A percentile compares a stretch with the other conserved stretches of the same genome.
phyloP scores from a whole-genome alignment of 176 grass and related monocot species.

The Phoenix dactylifera region DNA sequence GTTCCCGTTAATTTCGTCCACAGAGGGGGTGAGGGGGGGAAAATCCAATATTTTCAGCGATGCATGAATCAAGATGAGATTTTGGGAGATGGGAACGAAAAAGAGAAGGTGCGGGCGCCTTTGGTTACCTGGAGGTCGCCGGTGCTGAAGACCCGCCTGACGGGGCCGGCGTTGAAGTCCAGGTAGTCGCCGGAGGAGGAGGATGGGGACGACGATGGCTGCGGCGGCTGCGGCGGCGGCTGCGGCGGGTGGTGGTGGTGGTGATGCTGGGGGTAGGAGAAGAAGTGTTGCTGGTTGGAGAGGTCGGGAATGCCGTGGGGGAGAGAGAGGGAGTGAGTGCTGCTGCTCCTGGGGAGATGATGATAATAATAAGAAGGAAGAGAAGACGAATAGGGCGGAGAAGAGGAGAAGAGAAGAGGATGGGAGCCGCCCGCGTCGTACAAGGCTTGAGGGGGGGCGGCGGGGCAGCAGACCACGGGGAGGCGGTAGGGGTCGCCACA shows the following conservation, averaged over 20 bases:
- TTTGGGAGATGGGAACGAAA: not conserved
- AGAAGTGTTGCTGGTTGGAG: not conserved
- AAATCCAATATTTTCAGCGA: slow-evolving; percentile 2
- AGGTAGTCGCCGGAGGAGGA: slow-evolving; percentile 6
- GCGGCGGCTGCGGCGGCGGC: not conserved
- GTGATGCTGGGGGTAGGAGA: not conserved
- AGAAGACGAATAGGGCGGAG: too few relatives aligned
- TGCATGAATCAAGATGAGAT: not conserved
- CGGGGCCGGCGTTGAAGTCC: slow-evolving; percentile 15
- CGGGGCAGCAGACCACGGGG: too few relatives aligned
- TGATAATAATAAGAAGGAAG: too few relatives aligned
- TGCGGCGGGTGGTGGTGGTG: slow-evolving; percentile 2
- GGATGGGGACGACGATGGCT: slow-evolving; percentile 6
- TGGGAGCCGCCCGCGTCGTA: too few relatives aligned
- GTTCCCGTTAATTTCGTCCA: slow-evolving; percentile 5
- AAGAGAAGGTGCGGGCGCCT: not conserved
- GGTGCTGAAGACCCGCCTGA: slow-evolving; percentile 23
- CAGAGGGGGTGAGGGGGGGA: not conserved
- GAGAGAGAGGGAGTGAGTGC: too few relatives aligned
- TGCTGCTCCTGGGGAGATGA: too few relatives aligned
- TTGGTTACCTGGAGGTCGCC: slow-evolving; percentile 24
- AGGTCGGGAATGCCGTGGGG: too few relatives aligned
- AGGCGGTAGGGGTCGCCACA: too few relatives aligned
- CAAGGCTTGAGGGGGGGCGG: too few relatives aligned
- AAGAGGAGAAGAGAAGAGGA: too few relatives aligned